These are phyloP conservation scores for Globisporangium spinosum DNA, from an alignment of 352 stramenopile species.

Conservation along the genomic window DNA sequence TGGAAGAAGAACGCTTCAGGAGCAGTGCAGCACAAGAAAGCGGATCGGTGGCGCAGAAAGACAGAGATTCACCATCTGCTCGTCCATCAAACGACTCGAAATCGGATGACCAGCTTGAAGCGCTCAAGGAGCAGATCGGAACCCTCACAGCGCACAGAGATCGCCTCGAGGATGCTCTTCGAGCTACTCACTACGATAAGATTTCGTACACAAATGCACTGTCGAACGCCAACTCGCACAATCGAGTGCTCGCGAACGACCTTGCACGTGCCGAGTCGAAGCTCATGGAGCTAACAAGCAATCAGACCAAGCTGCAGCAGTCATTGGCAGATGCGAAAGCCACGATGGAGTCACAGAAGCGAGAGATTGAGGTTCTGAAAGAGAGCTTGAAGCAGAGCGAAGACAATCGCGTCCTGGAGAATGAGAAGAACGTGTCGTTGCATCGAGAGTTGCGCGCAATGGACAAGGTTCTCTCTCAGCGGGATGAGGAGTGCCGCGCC, in stretches of 20 bases:
- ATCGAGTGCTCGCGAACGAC: constrained; percentile 58
- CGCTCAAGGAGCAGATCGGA: constrained; percentile 56
- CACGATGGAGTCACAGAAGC: constrained; percentile 33
- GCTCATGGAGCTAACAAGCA: constrained; percentile 33
- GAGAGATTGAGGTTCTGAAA: constrained; percentile 59
- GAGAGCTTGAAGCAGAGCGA: constrained; percentile 57
- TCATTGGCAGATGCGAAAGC: constrained; percentile 35
- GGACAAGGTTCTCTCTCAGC: constrained; percentile 63
- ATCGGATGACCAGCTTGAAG: constrained; percentile 10
- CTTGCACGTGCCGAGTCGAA: constrained; percentile 55
- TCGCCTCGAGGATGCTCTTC: constrained; percentile 68
- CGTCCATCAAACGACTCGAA: background rate
- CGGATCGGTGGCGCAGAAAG: background rate
- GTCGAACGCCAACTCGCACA: constrained; percentile 75
- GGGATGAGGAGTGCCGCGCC: constrained; percentile 63
- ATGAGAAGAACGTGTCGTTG: constrained; percentile 68
- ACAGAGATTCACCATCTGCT: background rate
- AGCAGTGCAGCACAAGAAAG: constrained; percentile 13
- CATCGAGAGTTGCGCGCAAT: constrained; percentile 66
- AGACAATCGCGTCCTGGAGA: constrained; percentile 44
- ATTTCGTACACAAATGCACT: constrained; percentile 79
- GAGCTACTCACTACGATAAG: constrained; percentile 78
- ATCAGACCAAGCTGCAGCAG: constrained; percentile 44
- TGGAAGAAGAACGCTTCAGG: constrained; percentile 51
- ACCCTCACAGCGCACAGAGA: constrained; percentile 52